Conservation (phyloP, 2,329 filamentous ascomycete genomes). For the Ophiostoma angusticollis region DNA sequence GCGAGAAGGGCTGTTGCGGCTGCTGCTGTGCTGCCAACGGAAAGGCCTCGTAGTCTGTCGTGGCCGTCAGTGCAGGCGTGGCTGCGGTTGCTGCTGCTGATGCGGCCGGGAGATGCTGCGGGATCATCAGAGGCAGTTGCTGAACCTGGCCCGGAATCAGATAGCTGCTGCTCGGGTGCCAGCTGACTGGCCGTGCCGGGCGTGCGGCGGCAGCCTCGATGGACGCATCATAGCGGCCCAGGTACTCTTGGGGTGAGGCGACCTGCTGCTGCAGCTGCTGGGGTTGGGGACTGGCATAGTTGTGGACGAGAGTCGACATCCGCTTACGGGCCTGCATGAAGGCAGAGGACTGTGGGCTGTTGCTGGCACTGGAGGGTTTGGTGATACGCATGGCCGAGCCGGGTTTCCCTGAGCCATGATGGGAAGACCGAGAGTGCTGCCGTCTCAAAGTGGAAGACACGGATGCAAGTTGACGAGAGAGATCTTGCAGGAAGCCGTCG, state of each 20-base stretch:
- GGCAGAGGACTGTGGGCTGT: conserved; percentile 47
- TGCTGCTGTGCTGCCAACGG: no score
- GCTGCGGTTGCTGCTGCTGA: background rate
- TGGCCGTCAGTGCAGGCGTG: conserved; percentile 1
- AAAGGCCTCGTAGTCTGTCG: conserved; percentile 24
- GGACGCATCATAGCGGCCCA: background rate
- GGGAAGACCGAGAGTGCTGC: conserved; percentile 35
- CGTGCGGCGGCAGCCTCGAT: conserved; percentile 2
- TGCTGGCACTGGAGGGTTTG: conserved; percentile 50
- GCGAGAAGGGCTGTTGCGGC: conserved; percentile 34
- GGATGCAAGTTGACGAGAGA: conserved; percentile 38
- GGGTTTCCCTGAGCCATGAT: conserved; percentile 30
- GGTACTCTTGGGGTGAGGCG: conserved; percentile 2
- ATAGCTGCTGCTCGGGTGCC: conserved; percentile 53
- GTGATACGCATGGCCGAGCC: conserved; percentile 43
- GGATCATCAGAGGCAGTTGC: conserved; percentile 1
- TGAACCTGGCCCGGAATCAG: conserved; percentile 18
- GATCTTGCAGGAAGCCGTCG: conserved; percentile 36
- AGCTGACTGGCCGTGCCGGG: conserved; percentile 53
- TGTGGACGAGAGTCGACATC: conserved; percentile 28
- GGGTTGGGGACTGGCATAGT: conserved; percentile 4
- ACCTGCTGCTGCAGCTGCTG: conserved; percentile 1
- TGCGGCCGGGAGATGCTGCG: background rate
- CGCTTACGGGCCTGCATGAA: conserved; percentile 37
- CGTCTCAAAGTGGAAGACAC: conserved; percentile 27